These are phyloP conservation scores for Talaromyces adpressus DNA, from an alignment of 495 filamentous ascomycete species.

Conservation along the genomic window DNA sequence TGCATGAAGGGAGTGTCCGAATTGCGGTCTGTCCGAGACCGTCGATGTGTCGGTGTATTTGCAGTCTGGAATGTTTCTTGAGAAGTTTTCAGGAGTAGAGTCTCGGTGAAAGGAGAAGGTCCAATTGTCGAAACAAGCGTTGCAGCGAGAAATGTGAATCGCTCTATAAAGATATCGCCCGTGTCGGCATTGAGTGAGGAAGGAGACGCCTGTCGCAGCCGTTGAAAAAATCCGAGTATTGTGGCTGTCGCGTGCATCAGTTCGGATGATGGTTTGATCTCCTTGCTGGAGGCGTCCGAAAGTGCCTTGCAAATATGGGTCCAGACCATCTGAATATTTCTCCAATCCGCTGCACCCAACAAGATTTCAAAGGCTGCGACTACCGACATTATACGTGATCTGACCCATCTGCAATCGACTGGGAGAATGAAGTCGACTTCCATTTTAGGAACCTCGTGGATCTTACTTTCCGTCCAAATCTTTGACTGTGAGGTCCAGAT, in stretches of 20 bases:
- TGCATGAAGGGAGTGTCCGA: slow-evolving; percentile 34
- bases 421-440: slow-evolving; percentile 66
- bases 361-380: slow-evolving; percentile 58
- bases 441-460: slow-evolving; percentile 49
- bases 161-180: slow-evolving; percentile 47
- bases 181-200: slow-evolving; percentile 28
- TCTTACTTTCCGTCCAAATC: slow-evolving; percentile 66
- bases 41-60: slow-evolving; percentile 42
- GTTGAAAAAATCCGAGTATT: slow-evolving; percentile 57
- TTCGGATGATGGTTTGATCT: slow-evolving; percentile 82
- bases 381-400: slow-evolving; percentile 55
- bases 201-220: slow-evolving; percentile 52
- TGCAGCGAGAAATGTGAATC: slow-evolving; percentile 52
- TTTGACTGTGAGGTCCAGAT: slow-evolving; percentile 58
- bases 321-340: slow-evolving; percentile 57
- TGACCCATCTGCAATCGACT: slow-evolving; percentile 83
- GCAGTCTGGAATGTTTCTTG: slow-evolving; percentile 36
- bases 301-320: slow-evolving; percentile 57
- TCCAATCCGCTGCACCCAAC: slow-evolving; percentile 49
- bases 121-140: slow-evolving; percentile 62
- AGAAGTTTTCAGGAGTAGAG: slow-evolving; percentile 42
- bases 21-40: slow-evolving; percentile 17
- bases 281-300: slow-evolving; percentile 73
- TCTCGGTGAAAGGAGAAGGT: slow-evolving; percentile 71
- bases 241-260: slow-evolving; percentile 70